Conservation (phyloP, 805 yeast species). For the Tetrapisispora namnaoensis region DNA sequence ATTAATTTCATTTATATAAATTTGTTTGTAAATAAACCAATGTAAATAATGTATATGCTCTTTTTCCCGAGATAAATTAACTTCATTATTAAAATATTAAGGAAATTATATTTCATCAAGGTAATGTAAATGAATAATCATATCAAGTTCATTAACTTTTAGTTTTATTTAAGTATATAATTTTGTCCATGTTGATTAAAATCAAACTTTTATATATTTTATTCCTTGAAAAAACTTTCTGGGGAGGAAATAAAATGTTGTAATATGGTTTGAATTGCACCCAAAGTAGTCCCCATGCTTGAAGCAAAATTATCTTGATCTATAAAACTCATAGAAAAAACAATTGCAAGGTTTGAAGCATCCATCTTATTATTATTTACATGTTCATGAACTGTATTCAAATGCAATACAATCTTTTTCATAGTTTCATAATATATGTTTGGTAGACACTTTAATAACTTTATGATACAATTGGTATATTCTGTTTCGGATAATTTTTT, state of each 20-base stretch:
- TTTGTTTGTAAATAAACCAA: background rate
- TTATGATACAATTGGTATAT: constrained; percentile 19
- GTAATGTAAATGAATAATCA: too few relatives aligned
- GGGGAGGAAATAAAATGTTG: constrained; percentile 39
- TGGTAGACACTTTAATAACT: constrained; percentile 43
- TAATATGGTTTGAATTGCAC: constrained; percentile 44
- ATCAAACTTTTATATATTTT: background rate
- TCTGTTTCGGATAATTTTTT: constrained; percentile 19
- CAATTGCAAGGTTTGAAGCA: constrained; percentile 82
- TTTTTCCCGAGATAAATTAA: too few relatives aligned
- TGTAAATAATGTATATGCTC: background rate
- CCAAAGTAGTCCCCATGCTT: constrained; percentile 42
- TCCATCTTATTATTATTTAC: constrained; percentile 75
- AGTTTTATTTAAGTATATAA: background rate
- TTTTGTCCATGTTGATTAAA: background rate
- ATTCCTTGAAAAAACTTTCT: constrained; percentile 21
- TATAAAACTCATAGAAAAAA: constrained; percentile 59
- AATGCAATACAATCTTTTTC: constrained; percentile 57
- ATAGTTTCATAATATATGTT: constrained; percentile 56
- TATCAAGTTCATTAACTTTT: background rate
- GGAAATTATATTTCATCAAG: background rate
- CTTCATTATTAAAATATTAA: background rate
- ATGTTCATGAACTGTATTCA: constrained; percentile 56
- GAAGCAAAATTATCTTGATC: constrained; percentile 34
- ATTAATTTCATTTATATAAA: background rate